Base-by-base conservation (phyloP, 495 filamentous ascomycete genomes). In the Friedmanniomyces simplex region DNA sequence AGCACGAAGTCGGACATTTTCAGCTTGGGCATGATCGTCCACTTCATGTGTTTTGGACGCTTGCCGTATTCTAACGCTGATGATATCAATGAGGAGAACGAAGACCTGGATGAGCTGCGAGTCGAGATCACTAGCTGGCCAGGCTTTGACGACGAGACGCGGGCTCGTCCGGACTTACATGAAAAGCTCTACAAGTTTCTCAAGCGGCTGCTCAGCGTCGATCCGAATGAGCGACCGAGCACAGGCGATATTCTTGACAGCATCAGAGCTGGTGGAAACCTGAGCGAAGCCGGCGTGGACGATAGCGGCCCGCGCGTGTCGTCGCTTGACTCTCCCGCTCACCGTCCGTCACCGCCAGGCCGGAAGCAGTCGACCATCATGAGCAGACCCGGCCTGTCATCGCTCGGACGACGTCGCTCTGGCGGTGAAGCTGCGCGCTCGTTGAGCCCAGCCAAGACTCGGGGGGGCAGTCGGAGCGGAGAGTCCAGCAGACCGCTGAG, bases 1-100 rank as follows among this genome's bases (percentile, higher is more conserved):
- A 94, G 88, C 0, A 86, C 86, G 51, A 98, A 96, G 65, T 96
- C 90, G 0, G 93, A 98, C 67, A 86, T 98, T 12, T 98, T 98
- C 71, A 95, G 90, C 2, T 70, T 98, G 0, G 93, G 93, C 34
- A 95, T 98, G 93, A 96, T 97, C 45, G 79, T 98, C 3, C 94
- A 97, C 69, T 97, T 97, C 62, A 82, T 97, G 72, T 97, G 94
- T 67, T 98, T 97, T 68, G 88, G 87, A 0, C 78, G 87, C 8
- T 79, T 97, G 1, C 93, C 93, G 1, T 98, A 97, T 66, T 73
- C 64, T 24, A 85, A 83, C 65, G 91, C 90, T 32, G 89, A 96
- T 63, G 72, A 82, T 21, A 76, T 95, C 37, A 79, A 95, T 58
- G 93, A 98, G 69, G 94, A 97, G 63, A 80, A 87, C 47, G 94